Conservation (phyloP, 1,284 basidiomycete species). For the Neotropicomus parvogracilis region DNA sequence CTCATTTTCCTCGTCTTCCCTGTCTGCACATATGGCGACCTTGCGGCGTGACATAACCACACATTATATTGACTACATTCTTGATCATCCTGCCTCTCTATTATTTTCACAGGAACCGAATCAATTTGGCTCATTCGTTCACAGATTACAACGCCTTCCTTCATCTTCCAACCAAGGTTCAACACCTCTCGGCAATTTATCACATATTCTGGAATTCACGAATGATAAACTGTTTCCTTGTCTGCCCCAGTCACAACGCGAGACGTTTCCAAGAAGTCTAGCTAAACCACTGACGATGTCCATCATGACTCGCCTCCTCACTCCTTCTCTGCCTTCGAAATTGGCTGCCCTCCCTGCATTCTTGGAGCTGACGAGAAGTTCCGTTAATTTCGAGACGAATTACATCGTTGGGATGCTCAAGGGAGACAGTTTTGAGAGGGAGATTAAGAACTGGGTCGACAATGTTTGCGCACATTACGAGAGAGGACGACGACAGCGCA, state of each 20-base stretch:
- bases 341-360: constrained; percentile 57
- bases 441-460: constrained; percentile 60
- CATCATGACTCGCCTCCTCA: constrained; percentile 61
- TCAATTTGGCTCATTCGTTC: constrained; percentile 19
- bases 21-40: constrained; percentile 53
- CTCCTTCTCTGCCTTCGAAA: constrained; percentile 63
- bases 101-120: constrained; percentile 38
- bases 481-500: constrained; percentile 57
- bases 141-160: constrained; percentile 47
- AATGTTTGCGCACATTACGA: constrained; percentile 69
- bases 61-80: constrained; percentile 56
- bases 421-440: constrained; percentile 45
- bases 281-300: constrained; percentile 55
- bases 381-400: constrained; percentile 61
- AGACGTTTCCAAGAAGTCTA: constrained; percentile 49
- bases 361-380: constrained; percentile 50
- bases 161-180: constrained; percentile 42
- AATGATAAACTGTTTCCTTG: constrained; percentile 49
- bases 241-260: constrained; percentile 47
- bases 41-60: constrained; percentile 62
- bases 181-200: constrained; percentile 47
- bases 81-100: constrained; percentile 50
- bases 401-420: constrained; percentile 50
- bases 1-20: constrained; percentile 53
- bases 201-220: constrained; percentile 54